These are phyloP conservation scores for Yamadazyma dushanensis DNA, from an alignment of 1,139 yeast species.

Conservation along the genomic window DNA sequence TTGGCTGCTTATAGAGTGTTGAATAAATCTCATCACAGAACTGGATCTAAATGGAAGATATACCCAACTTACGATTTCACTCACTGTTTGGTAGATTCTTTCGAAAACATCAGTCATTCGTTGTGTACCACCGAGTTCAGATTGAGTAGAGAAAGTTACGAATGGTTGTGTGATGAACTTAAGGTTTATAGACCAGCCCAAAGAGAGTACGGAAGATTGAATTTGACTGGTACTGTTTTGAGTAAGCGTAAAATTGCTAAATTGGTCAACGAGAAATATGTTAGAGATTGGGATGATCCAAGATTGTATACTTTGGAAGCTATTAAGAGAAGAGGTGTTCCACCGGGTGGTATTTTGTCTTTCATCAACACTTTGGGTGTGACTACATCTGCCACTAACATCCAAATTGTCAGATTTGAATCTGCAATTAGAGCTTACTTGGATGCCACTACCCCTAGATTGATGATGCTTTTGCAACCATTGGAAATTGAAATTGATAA, in stretches of 20 bases:
- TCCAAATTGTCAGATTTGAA: constrained; percentile 88
- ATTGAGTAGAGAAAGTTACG: constrained; percentile 90
- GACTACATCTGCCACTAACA: constrained; percentile 88
- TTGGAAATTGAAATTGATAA: constrained; percentile 81
- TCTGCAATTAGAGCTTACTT: constrained; percentile 82
- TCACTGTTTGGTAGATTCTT: constrained; percentile 96
- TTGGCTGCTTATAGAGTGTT: constrained; percentile 96
- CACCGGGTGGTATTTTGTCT: constrained; percentile 96
- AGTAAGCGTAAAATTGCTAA: constrained; percentile 95
- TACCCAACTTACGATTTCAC: constrained; percentile 99
- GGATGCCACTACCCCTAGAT: constrained; percentile 90
- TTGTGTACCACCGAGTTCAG: constrained; percentile 94
- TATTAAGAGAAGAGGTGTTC: constrained; percentile 94
- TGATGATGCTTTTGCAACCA: constrained; percentile 92
- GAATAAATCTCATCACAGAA: constrained; percentile 90
- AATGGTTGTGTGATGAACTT: constrained; percentile 96
- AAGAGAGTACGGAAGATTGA: constrained; percentile 96
- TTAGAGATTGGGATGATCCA: constrained; percentile 99
- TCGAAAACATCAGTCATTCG: constrained; percentile 94
- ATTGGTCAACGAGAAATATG: constrained; percentile 76
- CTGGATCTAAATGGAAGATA: constrained; percentile 95
- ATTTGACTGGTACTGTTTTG: constrained; percentile 90
- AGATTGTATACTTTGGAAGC: constrained; percentile 93
- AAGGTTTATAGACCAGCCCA: constrained; percentile 98
- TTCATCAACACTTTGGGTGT: constrained; percentile 96